Percentiles rank a stretch among this genome's conserved stretches.
Evolutionary conservation across 2,329 filamentous ascomycete genomes (phyloP).

Genomic region (Neophaeococcomyces mojaviensis): DNA sequence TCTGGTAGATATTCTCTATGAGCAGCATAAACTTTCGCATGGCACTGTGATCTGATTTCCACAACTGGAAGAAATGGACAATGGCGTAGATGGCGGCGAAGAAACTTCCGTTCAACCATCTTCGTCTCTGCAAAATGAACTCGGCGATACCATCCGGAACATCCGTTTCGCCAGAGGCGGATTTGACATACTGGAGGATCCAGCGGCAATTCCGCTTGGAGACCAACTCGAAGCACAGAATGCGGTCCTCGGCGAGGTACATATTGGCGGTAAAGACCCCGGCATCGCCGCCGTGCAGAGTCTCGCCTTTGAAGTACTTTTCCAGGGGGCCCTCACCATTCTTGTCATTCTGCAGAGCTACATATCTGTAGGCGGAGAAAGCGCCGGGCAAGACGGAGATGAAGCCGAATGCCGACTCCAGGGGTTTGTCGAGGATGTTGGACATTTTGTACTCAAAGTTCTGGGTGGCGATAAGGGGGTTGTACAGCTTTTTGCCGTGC

Average conservation of each 20-base stretch:
- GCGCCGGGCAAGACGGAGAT: constrained; percentile 94
- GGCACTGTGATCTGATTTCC: constrained; percentile 82
- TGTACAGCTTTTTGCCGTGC: constrained; percentile 77
- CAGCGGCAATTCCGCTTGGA: constrained; percentile 96
- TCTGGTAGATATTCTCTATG: constrained; percentile 89
- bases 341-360: constrained; percentile 94
- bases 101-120: constrained; percentile 98
- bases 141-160: constrained; percentile 91
- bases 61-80: constrained; percentile 92
- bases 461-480: constrained; percentile 89
- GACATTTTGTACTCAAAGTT: constrained; percentile 99
- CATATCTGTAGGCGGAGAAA: constrained; percentile 94
- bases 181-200: constrained; percentile 98
- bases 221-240: constrained; percentile 66
- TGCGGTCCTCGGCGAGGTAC: constrained; percentile 46
- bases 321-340: constrained; percentile 85
- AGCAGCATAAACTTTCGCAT: constrained; percentile 83
- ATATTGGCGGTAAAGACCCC: constrained; percentile 93
- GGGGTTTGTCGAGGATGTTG: constrained; percentile 95
- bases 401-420: constrained; percentile 96
- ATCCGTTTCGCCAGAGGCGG: constrained; percentile 91
- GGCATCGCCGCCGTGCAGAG: constrained; percentile 76
- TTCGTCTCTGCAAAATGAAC: constrained; percentile 89
- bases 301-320: constrained; percentile 96
- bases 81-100: constrained; percentile 95